Evolutionary conservation across 306 rosid genomes (phyloP).

Genomic region (Trichosanthes truncata): DNA sequence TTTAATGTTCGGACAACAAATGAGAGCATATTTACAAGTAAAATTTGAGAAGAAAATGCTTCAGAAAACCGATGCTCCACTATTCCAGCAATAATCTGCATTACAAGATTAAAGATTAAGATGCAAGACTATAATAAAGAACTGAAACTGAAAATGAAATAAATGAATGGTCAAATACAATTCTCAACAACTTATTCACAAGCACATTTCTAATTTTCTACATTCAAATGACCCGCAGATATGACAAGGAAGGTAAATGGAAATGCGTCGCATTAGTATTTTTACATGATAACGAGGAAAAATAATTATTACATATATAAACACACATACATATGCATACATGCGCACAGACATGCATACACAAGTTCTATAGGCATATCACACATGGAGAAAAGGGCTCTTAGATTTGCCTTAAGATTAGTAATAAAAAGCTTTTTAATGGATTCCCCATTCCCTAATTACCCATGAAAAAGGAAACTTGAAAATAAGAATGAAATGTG

Average conservation of each 20-base stretch:
- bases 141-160: not conserved
- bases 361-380: not conserved
- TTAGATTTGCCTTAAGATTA: not conserved
- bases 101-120: not conserved
- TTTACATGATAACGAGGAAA: not conserved
- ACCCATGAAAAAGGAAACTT: not conserved
- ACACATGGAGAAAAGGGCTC: not conserved
- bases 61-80: conserved; percentile 87
- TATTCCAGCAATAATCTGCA: conserved; percentile 86
- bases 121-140: not conserved
- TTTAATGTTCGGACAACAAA: conserved; percentile 70
- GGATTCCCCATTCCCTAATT: not conserved
- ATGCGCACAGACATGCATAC: not conserved
- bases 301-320: too few species aligned
- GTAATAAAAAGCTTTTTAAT: not conserved
- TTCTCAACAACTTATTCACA: not conserved
- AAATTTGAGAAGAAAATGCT: conserved; percentile 52
- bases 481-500: not conserved
- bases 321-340: not conserved
- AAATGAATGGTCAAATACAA: not conserved
- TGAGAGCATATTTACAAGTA: conserved; percentile 75
- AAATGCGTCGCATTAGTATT: not conserved
- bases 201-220: not conserved
- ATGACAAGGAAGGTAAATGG: not conserved
- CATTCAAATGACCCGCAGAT: not conserved